Conservation (phyloP, 2,329 filamentous ascomycete genomes). For the Trichoderma sp. region DNA sequence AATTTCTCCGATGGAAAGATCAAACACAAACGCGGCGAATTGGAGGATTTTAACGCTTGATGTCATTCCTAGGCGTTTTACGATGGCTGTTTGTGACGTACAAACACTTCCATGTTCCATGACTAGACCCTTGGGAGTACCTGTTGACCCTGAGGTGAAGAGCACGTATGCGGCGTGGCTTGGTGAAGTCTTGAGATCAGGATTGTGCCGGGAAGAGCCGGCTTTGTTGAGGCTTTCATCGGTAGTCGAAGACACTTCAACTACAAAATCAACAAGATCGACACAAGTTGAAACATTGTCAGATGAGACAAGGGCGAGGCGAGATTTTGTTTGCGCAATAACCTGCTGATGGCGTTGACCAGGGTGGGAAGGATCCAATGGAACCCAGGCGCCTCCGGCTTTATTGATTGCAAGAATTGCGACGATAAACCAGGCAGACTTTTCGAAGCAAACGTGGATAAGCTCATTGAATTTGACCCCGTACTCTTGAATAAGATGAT, state of each 20-base stretch:
- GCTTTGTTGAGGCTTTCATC: not conserved
- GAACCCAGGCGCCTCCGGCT: slow-evolving; percentile 21
- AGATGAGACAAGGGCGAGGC: slow-evolving; percentile 8
- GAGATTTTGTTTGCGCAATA: slow-evolving; percentile 11
- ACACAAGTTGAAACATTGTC: not conserved
- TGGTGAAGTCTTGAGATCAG: not conserved
- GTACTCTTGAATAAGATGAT: slow-evolving; percentile 11
- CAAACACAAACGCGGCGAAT: slow-evolving; percentile 23
- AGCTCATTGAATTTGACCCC: not conserved
- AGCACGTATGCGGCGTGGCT: slow-evolving; percentile 19
- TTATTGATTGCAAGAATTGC: slow-evolving; percentile 20
- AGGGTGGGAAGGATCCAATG: slow-evolving; percentile 18
- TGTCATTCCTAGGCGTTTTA: not conserved
- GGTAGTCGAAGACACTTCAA: not conserved
- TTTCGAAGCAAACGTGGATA: slow-evolving; percentile 23
- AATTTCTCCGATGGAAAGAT: slow-evolving; percentile 24
- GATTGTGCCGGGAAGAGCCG: not conserved
- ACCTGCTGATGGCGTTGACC: slow-evolving; percentile 17
- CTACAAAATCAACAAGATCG: not conserved
- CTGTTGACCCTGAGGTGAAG: slow-evolving; percentile 20
- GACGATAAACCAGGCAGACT: slow-evolving; percentile 20
- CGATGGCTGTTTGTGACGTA: slow-evolving; percentile 9
- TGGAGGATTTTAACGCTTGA: slow-evolving; percentile 3
- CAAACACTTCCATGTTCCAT: slow-evolving; percentile 23
- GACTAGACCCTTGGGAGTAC: slow-evolving; percentile 18